Conservation (phyloP, 2,329 filamentous ascomycete genomes). For the Colletotrichum phormii region DNA sequence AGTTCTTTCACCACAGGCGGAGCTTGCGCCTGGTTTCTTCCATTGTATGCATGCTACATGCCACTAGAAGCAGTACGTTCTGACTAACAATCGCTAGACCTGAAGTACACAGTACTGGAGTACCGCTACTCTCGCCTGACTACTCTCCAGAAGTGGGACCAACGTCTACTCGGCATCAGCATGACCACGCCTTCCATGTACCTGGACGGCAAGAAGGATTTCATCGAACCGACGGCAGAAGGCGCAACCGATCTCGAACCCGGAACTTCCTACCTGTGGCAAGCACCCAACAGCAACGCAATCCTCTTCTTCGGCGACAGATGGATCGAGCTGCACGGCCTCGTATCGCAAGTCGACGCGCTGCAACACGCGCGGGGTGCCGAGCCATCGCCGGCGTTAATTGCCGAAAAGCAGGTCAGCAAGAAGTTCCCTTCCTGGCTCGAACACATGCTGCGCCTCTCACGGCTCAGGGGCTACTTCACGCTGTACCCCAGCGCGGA, state of each 20-base stretch:
- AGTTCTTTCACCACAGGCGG: constrained; percentile 83
- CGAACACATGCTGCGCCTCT: constrained; percentile 81
- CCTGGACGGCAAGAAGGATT: constrained; percentile 69
- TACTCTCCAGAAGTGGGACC: constrained; percentile 57
- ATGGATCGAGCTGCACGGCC: constrained; percentile 88
- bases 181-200: constrained; percentile 77
- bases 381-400: constrained; percentile 51
- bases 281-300: constrained; percentile 85
- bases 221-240: constrained; percentile 56
- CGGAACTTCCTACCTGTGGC: constrained; percentile 80
- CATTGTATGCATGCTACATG: constrained; percentile 67
- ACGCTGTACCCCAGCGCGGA: constrained; percentile 80
- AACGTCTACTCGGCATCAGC: constrained; percentile 80
- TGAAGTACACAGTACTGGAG: constrained; percentile 82
- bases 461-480: constrained; percentile 80
- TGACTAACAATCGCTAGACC: constrained; percentile 55
- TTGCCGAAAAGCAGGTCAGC: constrained; percentile 70
- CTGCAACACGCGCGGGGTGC: constrained; percentile 47
- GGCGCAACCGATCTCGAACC: constrained; percentile 47
- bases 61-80: background rate
- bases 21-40: constrained; percentile 84
- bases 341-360: constrained; percentile 74
- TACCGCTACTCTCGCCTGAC: constrained; percentile 75
- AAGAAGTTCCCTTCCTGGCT: constrained; percentile 80
- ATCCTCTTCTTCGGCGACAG: constrained; percentile 85